Percentiles rank a stretch among this genome's conserved stretches.
Evolutionary conservation across 2,329 filamentous ascomycete species (phyloP).

Genomic region (Aspergillus novoparasiticus): DNA sequence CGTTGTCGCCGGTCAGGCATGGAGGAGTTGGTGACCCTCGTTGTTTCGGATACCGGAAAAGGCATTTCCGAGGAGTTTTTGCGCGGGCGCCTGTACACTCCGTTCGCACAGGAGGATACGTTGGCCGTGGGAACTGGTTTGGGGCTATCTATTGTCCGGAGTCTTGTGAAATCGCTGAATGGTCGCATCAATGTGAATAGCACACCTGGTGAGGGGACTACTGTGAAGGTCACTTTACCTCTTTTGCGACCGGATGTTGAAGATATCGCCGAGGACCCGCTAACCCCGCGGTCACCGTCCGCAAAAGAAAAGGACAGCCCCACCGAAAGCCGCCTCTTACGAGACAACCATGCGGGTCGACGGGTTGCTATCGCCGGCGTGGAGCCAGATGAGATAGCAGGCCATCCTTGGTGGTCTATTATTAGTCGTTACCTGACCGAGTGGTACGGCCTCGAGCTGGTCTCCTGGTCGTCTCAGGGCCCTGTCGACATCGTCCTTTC

Average conservation of each 20-base stretch:
- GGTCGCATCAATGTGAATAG: constrained; percentile 62
- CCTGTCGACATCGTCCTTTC: constrained; percentile 41
- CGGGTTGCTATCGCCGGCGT: constrained; percentile 35
- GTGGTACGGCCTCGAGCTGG: constrained; percentile 42
- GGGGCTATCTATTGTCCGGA: constrained; percentile 65
- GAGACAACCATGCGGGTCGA: constrained; percentile 27
- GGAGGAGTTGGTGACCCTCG: constrained; percentile 43
- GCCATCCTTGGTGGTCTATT: constrained; percentile 29
- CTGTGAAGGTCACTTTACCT: constrained; percentile 54
- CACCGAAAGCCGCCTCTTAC: constrained; percentile 28
- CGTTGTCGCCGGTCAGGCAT: constrained; percentile 34
- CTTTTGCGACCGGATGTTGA: constrained; percentile 36
- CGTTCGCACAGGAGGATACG: constrained; percentile 61
- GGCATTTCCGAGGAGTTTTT: constrained; percentile 68
- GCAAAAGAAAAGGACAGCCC: constrained; percentile 22
- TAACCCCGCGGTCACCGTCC: constrained; percentile 16
- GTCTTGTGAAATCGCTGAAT: constrained; percentile 61
- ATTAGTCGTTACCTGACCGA: constrained; percentile 37
- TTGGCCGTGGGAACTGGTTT: constrained; percentile 55
- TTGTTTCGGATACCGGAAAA: constrained; percentile 64
- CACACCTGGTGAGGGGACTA: constrained; percentile 57
- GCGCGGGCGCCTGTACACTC: constrained; percentile 61
- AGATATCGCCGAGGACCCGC: constrained; percentile 15
- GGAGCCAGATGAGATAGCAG: constrained; percentile 19
- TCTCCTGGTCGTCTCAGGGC: constrained; percentile 27